Base-by-base conservation (phyloP, 192 early-diverging fungal species). In the Gryganskiella cystojenkinii region DNA sequence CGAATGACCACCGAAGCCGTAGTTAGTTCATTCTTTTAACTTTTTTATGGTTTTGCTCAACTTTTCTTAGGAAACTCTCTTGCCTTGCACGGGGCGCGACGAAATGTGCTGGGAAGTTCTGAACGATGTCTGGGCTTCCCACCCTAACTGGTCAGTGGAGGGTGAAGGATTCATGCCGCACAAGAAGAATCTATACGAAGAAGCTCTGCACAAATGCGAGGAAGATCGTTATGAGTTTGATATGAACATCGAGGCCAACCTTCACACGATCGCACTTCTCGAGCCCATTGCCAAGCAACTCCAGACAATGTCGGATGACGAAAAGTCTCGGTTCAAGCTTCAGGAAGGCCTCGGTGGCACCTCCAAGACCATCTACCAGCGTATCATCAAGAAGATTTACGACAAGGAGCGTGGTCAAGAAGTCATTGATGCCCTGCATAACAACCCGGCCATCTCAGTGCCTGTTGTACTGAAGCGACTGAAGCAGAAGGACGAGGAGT, bases 401-500 rank as follows among this genome's bases (percentile, higher is more conserved):
- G 97, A 96, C 64, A 86, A 80, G 30, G 94, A 92, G 47, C 89
- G 95, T 15, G 95, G 93, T 4, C 50, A 85, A 7, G 97, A 99
- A 64, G 91, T 99, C 9, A 92, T 99, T 80, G 93, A 98, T 43
- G 88, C 93, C 7, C 83, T 99, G 69, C 95, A 99, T 76, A 89
- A 91, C 42, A 96, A 95, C 67, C 97, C 97, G 6, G 91, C 91
- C 0, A 90, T 92, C 8, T 95, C 95, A 1, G 92, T 99, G 14
- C 98, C 98, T 2, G 90, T 99, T 22, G 93, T 99, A 46, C 81
- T 99, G 27, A 95, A 92, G 73, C 91, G 98, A 22, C 82, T 99
- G 25, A 96, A 97, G 83, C 97, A 99, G 71, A 99, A 99, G 79
- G 95, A 99, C 79, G 97, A 99, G 80, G 97, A 99, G 73, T 99